Evolutionary conservation across 1,139 yeast genomes (phyloP), one percentile per base, ranked within the genome.

Genomic region (Arxiozyma bovina): DNA sequence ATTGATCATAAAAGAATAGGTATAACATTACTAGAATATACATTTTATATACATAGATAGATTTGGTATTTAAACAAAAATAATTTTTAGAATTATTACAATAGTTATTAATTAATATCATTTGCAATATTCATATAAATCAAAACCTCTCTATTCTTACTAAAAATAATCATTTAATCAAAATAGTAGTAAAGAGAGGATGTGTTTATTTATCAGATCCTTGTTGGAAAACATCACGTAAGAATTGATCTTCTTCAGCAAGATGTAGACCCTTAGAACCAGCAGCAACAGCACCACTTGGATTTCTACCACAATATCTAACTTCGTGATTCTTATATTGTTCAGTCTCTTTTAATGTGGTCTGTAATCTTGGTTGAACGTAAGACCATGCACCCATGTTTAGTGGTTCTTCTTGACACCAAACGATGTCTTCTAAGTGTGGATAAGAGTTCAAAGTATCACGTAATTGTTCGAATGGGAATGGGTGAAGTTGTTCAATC

Each of bases 371-470:
- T 71, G 97, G 99, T 60, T 79, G 77, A 57, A 78, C 90, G 68
- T 70, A 89, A 43, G 85, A 70, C 87, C 87, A 91, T 53, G 88
- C 77, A 74, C 99, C 99, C 85, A 93, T 93, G 77, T 94, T 94
- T 76, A 93, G 81, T 65, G 99, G 99, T 78, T 94, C 99, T 77
- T 94, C 99, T 78, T 94, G 99, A 74, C 95, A 86, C 94, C 94
- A 94, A 50, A 90, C 95, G 65, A 94, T 76, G 71, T 94, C 99
- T 73, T 86, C 85, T 60, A 85, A 70, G 72, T 83, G 83, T 69
- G 96, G 89, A 78, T 86, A 94, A 54, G 82, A 72, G 74, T 88
- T 78, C 65, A 94, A 77, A 42, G 88, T 75, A 66, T 91, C 97
- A 70, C 90, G 86, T 67, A 94, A 76, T 76, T 88, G 96, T 57